Base-by-base conservation (phyloP, 306 rosid species). In the Macrotyloma uniflorum region DNA sequence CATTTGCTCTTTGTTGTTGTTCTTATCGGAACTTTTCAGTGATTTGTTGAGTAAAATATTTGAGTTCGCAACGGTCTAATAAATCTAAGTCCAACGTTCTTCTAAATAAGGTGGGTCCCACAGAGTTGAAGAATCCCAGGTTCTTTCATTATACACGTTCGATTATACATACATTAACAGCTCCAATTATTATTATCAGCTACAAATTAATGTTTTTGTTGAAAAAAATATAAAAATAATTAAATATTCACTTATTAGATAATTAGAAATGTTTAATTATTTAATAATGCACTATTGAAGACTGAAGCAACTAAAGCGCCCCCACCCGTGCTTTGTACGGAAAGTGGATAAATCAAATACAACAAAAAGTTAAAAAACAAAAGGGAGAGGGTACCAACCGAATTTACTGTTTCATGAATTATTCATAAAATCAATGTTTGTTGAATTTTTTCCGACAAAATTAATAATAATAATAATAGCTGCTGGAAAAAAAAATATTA, bases 11-110 rank as follows among this genome's bases (percentile, higher is more conserved):
- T 69, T 75, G 42, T 80, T 75, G 42, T 80, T 40, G n/a, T 73
- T 22, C 0, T 61, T 74, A 8, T 63, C 19, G 42, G 16, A 36
- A 40, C 68, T 35, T 72, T 71, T 66, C 40, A 19, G 47, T 47
- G 40, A 61, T 86, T 64, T 64, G 24, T 5, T 10, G 0, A 77
- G 4, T 74, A 73, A 57, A 80, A 72, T 66, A 47, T 67, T 70
- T 77, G 68, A 80, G 51, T 80, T 86, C 67, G 72, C 83, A 90
- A 90, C 96, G 96, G 91, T 90, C 93, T 77, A 73, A 81, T 86
- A 58, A 36, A 63, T 74, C 67, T 2, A 1, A 9, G 28, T 66
- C 53, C 75, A 88, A 86, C 95, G 95, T 90, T 85, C 72, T 90
- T 85, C 75, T 62, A 62, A 83, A 81, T 30, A n/a, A 1, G 33